Evolutionary conservation across 1,139 yeast genomes (phyloP).

Genomic region (Suhomyces panamericanus): DNA sequence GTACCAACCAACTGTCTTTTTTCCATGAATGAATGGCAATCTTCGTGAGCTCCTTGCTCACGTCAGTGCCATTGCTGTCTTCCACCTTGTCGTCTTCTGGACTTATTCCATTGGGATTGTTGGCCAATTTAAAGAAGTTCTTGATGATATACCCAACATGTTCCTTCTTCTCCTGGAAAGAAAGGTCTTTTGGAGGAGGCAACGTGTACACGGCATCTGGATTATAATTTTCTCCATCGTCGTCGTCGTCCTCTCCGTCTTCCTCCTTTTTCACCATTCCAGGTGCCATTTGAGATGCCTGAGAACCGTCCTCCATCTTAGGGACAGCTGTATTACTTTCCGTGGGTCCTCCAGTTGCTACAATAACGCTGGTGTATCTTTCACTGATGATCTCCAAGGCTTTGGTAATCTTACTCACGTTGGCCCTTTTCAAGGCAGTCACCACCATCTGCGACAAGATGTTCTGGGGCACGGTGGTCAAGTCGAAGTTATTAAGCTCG

Average conservation of each 20-base stretch:
- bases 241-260: constrained; percentile 40
- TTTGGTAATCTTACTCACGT: constrained; percentile 55
- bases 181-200: constrained; percentile 56
- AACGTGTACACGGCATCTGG: constrained; percentile 52
- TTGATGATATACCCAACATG: constrained; percentile 53
- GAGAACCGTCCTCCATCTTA: constrained; percentile 12
- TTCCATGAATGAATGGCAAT: constrained; percentile 66
- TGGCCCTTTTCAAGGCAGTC: constrained; percentile 58
- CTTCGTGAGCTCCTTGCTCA: constrained; percentile 44
- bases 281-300: neutral
- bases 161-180: constrained; percentile 51
- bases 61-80: constrained; percentile 18
- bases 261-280: constrained; percentile 1
- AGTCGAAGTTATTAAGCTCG: constrained; percentile 65
- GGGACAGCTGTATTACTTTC: neutral
- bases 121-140: constrained; percentile 54
- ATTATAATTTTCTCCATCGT: constrained; percentile 36
- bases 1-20: constrained; percentile 71
- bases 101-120: constrained; percentile 15
- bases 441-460: constrained; percentile 66
- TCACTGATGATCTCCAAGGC: constrained; percentile 69
- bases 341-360: neutral
- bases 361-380: constrained; percentile 45
- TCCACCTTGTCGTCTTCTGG: constrained; percentile 22
- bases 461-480: constrained; percentile 64